Conservation (phyloP, 73 alveolate genomes). For the Tetrahymena malaccensis region DNA sequence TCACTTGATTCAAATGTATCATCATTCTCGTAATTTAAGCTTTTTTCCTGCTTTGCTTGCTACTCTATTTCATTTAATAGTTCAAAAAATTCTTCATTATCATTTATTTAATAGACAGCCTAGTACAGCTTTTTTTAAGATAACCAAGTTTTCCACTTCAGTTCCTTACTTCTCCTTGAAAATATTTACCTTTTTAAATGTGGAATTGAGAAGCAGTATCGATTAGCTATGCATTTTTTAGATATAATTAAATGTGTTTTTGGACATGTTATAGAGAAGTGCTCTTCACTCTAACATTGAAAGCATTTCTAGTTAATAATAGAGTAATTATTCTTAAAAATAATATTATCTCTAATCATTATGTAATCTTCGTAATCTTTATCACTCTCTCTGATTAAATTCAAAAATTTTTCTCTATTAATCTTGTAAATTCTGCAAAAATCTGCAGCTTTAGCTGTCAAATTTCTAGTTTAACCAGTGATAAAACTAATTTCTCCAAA, state of each 20-base stretch:
- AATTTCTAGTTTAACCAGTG: neutral
- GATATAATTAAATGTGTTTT: neutral
- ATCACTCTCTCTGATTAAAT: neutral
- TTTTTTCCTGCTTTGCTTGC: neutral
- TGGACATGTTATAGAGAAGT: neutral
- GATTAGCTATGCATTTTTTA: neutral
- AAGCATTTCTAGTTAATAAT: neutral
- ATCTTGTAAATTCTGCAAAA: neutral
- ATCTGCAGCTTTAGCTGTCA: neutral
- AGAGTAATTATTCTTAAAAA: neutral
- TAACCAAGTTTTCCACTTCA: neutral
- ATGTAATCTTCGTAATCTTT: neutral
- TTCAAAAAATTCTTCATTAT: neutral
- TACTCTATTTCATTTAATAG: neutral
- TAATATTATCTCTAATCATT: neutral
- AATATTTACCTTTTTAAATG: neutral
- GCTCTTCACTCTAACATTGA: neutral
- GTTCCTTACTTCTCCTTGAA: neutral
- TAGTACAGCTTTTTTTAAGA: neutral
- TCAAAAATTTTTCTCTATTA: neutral
- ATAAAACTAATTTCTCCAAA: neutral
- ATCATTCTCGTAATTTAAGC: neutral
- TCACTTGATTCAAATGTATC: neutral
- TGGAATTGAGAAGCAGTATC: neutral
- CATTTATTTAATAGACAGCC: neutral